Evolutionary conservation across 345 rosid genomes (phyloP).

Genomic region (Gossypium herbaceum): DNA sequence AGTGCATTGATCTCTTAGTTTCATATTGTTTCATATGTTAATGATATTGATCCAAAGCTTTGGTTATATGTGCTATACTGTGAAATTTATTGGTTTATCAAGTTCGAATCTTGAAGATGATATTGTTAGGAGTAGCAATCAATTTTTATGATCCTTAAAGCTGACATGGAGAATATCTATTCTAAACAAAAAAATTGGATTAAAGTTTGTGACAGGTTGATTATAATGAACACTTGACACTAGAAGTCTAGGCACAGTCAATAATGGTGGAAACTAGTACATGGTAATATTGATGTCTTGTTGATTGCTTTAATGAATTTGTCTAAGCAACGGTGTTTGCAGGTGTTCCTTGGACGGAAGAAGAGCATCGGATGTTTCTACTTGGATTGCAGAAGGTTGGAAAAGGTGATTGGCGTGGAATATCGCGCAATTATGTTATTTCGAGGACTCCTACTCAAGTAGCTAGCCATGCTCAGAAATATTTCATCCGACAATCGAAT

Average conservation of each 20-base stretch:
- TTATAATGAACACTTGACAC: no score
- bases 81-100: neutral
- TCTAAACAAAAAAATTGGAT: no score
- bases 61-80: neutral
- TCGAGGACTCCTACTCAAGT: slow-evolving; percentile 98
- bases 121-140: no score
- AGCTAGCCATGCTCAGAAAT: slow-evolving; percentile 99
- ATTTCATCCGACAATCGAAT: slow-evolving; percentile 81
- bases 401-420: slow-evolving; percentile 99
- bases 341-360: slow-evolving; percentile 99
- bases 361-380: slow-evolving; percentile 92
- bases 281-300: neutral
- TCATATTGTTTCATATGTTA: neutral
- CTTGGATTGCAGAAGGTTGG: slow-evolving; percentile 92
- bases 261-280: neutral
- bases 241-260: neutral
- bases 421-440: slow-evolving; percentile 79
- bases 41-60: neutral
- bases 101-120: no score
- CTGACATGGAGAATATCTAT: no score
- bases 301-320: neutral
- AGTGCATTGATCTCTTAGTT: no score
- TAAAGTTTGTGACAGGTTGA: no score
- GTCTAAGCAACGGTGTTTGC: slow-evolving; percentile 1
- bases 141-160: no score